These are phyloP conservation scores for Cadophora sp. DNA, from an alignment of 2,329 filamentous ascomycete genomes.

Conservation along the genomic window DNA sequence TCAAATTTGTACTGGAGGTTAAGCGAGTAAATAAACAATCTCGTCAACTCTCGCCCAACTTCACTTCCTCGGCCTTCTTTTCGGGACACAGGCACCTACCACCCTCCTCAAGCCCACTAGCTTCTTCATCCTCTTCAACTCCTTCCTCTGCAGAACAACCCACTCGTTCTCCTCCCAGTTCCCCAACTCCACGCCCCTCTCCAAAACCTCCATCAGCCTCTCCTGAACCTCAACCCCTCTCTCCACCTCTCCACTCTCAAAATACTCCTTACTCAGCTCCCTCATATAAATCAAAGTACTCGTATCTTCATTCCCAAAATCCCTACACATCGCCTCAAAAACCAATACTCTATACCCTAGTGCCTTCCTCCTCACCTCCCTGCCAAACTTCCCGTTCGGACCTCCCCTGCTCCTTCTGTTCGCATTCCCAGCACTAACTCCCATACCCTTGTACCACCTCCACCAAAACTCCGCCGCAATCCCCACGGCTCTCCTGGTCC, in stretches of 20 bases:
- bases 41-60: neutral
- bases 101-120: too few relatives aligned
- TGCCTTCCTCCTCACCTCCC: neutral
- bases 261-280: neutral
- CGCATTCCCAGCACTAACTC: neutral
- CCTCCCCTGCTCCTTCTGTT: neutral
- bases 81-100: neutral
- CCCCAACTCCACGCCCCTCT: neutral
- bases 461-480: neutral
- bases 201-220: neutral
- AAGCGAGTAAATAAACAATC: slow-evolving; percentile 4
- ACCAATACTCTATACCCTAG: neutral
- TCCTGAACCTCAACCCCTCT: neutral
- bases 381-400: neutral
- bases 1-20: neutral
- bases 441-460: neutral
- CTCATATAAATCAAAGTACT: neutral
- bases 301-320: neutral
- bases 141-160: neutral
- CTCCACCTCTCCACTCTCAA: neutral
- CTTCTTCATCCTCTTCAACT: neutral
- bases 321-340: neutral
- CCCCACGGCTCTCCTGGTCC: neutral
- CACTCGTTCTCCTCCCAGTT: neutral
- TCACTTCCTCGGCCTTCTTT: neutral